Evolutionary conservation across 1,139 yeast species (phyloP), one percentile per base, ranked within the genome.

Genomic region (Yamadazyma kanchanaburiensis): DNA sequence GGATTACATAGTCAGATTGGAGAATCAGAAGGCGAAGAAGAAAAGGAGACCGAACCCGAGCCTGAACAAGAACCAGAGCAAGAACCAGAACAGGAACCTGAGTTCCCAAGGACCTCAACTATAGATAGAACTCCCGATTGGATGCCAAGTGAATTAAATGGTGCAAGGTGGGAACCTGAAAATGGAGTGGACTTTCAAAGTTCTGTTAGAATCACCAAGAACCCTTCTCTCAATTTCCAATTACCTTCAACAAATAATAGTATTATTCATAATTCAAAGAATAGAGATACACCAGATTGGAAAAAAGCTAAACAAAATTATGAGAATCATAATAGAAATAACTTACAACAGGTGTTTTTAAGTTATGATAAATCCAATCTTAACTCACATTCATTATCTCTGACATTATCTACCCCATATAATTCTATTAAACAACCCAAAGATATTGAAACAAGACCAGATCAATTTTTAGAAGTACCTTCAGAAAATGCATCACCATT

Each of bases 131-230:
- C 72, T 1, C 72, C 73, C 0, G 60, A 58, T 18, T 67, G 73
- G 74, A 66, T 68, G 72, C 73, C 73, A 0, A 38, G 54, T 5
- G 70, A 53, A 27, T 51, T 68, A 30, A 48, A 50, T 23, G 29
- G 29, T 5, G 70, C 59, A 11, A 55, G 55, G 37, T 67, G 73
- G 73, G 48, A 22, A 16, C 35, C 30, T 5, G 33, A 37, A 3
- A 61, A 57, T 20, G 51, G 58, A 28, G 19, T 11, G 10, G 25
- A 26, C 13, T 22, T 26, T 14, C 28, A 27, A 6, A 39, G 42
- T 7, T 58, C 67, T 2, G 67, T 61, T 1, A 44, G 62, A 39
- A 55, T 58, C 17, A 49, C 56, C 9, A 49, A 42, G 29, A 42
- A 45, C 14, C 38, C 48, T 8, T 36, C 38, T 5, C 35, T 57